phyloP scores from a whole-genome alignment of 78 protist species.

The Dictyostelium purpureum region DNA sequence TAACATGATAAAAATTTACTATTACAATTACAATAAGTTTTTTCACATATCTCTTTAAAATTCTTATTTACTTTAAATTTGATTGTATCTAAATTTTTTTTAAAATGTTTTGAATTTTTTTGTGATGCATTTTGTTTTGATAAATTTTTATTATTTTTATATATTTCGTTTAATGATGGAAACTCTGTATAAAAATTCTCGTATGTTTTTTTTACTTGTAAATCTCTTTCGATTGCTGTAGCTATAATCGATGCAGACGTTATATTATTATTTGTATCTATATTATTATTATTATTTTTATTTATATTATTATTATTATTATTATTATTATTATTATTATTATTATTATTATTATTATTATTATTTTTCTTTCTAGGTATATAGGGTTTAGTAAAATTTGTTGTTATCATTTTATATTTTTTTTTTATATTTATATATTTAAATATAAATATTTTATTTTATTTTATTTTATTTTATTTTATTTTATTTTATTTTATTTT shows the following conservation, averaged over 20 bases:
- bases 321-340: too few relatives aligned
- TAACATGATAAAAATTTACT: background rate
- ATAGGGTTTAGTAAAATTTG: background rate
- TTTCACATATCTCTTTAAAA: slow-evolving; percentile 7
- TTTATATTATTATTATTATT: too few relatives aligned
- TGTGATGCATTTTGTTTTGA: background rate
- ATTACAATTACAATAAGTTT: background rate
- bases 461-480: background rate
- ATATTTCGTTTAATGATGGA: background rate
- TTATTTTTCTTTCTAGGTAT: background rate
- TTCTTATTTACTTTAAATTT: background rate
- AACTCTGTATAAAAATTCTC: slow-evolving; percentile 6
- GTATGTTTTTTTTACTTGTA: background rate
- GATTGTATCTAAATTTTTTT: background rate
- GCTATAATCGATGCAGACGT: background rate
- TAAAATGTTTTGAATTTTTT: background rate
- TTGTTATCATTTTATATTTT: background rate
- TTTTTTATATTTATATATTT: background rate
- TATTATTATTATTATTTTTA: too few relatives aligned
- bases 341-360: background rate
- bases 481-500: background rate
- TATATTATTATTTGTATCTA: background rate
- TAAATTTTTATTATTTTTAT: background rate
- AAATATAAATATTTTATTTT: background rate
- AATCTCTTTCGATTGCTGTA: background rate